Evolutionary conservation across 176 grass and related monocot species (phyloP).

Genomic region (Eleusine indica): DNA sequence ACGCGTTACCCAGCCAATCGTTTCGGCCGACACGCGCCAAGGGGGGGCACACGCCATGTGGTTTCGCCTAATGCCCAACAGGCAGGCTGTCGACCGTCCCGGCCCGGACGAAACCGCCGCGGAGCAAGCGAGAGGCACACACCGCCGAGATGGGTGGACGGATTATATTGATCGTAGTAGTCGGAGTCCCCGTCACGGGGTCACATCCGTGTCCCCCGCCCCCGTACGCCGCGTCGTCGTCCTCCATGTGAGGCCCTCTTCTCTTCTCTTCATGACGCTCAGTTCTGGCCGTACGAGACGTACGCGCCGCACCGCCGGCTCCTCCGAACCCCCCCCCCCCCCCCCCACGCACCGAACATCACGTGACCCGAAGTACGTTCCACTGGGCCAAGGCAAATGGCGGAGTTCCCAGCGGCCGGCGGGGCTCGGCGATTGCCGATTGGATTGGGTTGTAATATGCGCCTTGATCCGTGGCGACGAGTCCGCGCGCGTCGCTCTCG

Average conservation of each 20-base stretch:
- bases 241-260: background rate
- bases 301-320: background rate
- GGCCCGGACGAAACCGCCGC: too few relatives aligned
- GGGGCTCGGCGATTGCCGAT: background rate
- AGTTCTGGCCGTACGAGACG: background rate
- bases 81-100: background rate
- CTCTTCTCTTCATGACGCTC: background rate
- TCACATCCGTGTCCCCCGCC: constrained; percentile 11
- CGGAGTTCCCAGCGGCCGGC: background rate
- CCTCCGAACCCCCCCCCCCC: background rate
- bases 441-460: background rate
- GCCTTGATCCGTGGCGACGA: constrained; percentile 29
- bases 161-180: too few relatives aligned
- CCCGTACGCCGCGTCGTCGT: background rate
- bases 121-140: too few relatives aligned
- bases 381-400: background rate
- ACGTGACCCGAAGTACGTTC: background rate
- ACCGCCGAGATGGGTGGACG: background rate
- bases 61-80: constrained; percentile 20
- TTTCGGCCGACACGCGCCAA: constrained; percentile 16
- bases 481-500: background rate
- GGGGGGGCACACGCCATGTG: constrained; percentile 6
- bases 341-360: background rate
- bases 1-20: background rate
- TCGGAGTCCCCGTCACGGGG: constrained; percentile 15